Percentiles rank a stretch among this genome's conserved stretches.
Evolutionary conservation across 2,329 filamentous ascomycete species (phyloP).

Genomic region (Keithomyces neogunnii): DNA sequence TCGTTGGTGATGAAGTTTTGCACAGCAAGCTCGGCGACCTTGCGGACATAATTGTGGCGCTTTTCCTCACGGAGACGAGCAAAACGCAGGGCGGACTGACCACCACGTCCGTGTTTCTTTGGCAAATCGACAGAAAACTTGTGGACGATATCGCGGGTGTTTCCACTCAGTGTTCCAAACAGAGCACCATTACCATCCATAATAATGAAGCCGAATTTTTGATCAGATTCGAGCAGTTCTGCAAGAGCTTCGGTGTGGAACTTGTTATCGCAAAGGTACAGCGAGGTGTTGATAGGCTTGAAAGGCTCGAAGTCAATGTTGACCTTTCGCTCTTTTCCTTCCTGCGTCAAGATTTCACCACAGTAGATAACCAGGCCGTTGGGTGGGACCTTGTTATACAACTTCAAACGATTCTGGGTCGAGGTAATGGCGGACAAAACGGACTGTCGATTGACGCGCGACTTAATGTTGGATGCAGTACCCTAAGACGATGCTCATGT

Average conservation of each 20-base stretch:
- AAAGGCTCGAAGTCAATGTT: slow-evolving; percentile 99
- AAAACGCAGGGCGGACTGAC: slow-evolving; percentile 98
- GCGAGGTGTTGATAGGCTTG: slow-evolving; percentile 99
- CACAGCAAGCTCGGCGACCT: slow-evolving; percentile 94
- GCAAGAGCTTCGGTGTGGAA: slow-evolving; percentile 97
- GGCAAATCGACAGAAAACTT: slow-evolving; percentile 98
- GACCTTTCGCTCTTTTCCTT: slow-evolving; percentile 99
- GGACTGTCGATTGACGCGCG: slow-evolving; percentile 95
- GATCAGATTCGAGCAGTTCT: slow-evolving; percentile 95
- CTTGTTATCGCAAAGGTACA: slow-evolving; percentile 99
- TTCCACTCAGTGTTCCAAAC: slow-evolving; percentile 93
- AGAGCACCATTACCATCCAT: slow-evolving; percentile 99
- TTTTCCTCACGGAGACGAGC: slow-evolving; percentile 99
- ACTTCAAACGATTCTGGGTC: slow-evolving; percentile 96
- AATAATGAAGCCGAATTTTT: slow-evolving; percentile 99
- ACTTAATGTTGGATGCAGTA: slow-evolving; percentile 99
- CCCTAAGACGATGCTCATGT: slow-evolving; percentile 47
- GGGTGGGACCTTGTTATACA: slow-evolving; percentile 97
- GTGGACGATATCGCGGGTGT: slow-evolving; percentile 92
- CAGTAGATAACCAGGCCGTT: slow-evolving; percentile 98
- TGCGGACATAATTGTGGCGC: slow-evolving; percentile 99
- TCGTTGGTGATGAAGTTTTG: slow-evolving; percentile 98
- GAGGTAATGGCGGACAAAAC: slow-evolving; percentile 97
- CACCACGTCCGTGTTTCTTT: slow-evolving; percentile 99
- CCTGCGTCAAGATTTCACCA: slow-evolving; percentile 98